phyloP scores from a whole-genome alignment of 495 filamentous ascomycete genomes.

The Pseudevernia furfuracea region DNA sequence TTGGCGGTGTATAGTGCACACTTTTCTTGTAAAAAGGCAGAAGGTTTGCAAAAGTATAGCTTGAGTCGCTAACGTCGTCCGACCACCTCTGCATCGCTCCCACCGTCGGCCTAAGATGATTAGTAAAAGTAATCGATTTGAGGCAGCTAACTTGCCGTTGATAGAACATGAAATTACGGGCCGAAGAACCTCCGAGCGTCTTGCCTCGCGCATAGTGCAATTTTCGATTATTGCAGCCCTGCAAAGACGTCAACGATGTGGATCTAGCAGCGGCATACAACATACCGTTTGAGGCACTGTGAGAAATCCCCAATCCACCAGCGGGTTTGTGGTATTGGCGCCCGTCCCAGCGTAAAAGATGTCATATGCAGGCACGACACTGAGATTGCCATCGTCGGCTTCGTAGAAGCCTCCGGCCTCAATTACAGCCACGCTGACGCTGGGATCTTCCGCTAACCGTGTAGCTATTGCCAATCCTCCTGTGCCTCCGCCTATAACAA shows the following conservation, averaged over 20 bases:
- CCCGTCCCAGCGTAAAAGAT: conserved; percentile 24
- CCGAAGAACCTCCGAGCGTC: conserved; percentile 26
- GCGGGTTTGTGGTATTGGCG: conserved; percentile 26
- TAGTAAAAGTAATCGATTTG: background rate
- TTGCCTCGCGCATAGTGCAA: conserved; percentile 36
- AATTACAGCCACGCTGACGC: conserved; percentile 40
- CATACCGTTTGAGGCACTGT: conserved; percentile 33
- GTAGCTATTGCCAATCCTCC: conserved; percentile 44
- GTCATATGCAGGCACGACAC: conserved; percentile 29
- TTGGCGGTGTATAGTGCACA: conserved; percentile 26
- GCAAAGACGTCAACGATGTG: too few relatives aligned
- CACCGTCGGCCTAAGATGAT: too few relatives aligned
- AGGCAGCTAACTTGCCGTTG: conserved; percentile 34
- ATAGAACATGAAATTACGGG: conserved; percentile 27
- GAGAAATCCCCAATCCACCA: conserved; percentile 45
- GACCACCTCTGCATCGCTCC: conserved; percentile 51
- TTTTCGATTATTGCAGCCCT: conserved; percentile 20
- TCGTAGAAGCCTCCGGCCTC: conserved; percentile 55
- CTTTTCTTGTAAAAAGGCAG: too few relatives aligned
- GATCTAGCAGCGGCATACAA: too few relatives aligned
- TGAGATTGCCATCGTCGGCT: conserved; percentile 31
- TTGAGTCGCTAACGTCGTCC: conserved; percentile 42
- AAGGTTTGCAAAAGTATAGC: too few relatives aligned
- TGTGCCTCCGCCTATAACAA: conserved; percentile 50
- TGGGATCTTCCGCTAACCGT: conserved; percentile 36